phyloP scores from a whole-genome alignment of 805 yeast species.

The Candida germanica region DNA sequence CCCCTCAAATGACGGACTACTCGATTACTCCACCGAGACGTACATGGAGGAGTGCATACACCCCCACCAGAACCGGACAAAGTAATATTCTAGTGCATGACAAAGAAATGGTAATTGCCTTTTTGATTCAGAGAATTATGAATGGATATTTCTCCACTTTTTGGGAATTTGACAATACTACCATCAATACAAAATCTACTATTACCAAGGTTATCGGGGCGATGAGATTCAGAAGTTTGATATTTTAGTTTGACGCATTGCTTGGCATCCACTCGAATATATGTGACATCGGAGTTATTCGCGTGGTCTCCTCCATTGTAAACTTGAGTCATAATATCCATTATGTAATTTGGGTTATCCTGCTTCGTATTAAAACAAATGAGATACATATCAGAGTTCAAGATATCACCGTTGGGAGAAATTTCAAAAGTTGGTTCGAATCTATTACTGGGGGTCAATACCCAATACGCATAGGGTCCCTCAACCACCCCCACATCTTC shows the following conservation, averaged over 20 bases:
- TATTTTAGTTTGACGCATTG: not conserved
- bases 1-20: too few relatives aligned
- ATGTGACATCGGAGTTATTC: conserved; percentile 45
- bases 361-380: conserved; percentile 41
- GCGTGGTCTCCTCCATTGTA: conserved; percentile 58
- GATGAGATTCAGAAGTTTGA: not conserved
- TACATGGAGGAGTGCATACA: too few relatives aligned
- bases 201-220: too few relatives aligned
- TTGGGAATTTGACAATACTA: conserved; percentile 37
- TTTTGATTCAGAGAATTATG: conserved; percentile 2
- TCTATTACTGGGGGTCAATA: conserved; percentile 51
- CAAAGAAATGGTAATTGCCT: conserved; percentile 2
- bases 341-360: conserved; percentile 25
- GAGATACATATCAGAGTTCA: conserved; percentile 41
- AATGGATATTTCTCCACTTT: conserved; percentile 10
- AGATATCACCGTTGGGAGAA: conserved; percentile 55
- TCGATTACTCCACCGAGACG: too few relatives aligned
- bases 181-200: conserved; percentile 71
- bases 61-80: not conserved
- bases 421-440: conserved; percentile 62
- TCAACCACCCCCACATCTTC: conserved; percentile 7
- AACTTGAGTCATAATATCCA: conserved; percentile 56
- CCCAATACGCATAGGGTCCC: conserved; percentile 56
- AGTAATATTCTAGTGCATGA: not conserved
- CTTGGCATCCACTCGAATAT: conserved; percentile 24